phyloP scores from a whole-genome alignment of 2,329 filamentous ascomycete species.

The Fusarium hostae region DNA sequence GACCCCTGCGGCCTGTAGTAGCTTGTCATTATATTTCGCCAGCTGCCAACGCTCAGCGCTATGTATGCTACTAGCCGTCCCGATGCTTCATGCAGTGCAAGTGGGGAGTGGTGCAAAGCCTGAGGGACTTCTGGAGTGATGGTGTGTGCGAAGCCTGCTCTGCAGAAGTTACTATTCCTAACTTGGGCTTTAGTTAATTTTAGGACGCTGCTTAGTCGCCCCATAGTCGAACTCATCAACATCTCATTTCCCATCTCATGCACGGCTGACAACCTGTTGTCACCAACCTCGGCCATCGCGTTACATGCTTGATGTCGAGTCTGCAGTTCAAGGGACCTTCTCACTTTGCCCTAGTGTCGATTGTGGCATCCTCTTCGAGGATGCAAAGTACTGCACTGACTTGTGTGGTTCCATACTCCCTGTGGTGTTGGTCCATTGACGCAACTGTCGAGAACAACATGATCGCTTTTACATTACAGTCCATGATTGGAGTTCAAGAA shows the following conservation, averaged over 20 bases:
- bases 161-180: slow-evolving; percentile 19
- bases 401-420: slow-evolving; percentile 1
- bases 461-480: slow-evolving; percentile 1
- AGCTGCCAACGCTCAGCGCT: slow-evolving; percentile 32
- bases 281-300: slow-evolving; percentile 39
- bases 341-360: slow-evolving; percentile 34
- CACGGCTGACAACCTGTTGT: slow-evolving; percentile 38
- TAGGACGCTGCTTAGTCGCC: slow-evolving; percentile 28
- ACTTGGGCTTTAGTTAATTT: slow-evolving; percentile 26
- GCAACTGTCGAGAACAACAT: slow-evolving; percentile 8
- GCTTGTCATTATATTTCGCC: slow-evolving; percentile 13
- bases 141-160: slow-evolving; percentile 25
- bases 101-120: slow-evolving; percentile 25
- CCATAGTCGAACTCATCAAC: slow-evolving; percentile 30
- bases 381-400: slow-evolving; percentile 11
- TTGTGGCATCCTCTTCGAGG: neutral
- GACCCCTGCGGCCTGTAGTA: too few species aligned
- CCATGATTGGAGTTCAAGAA: slow-evolving; percentile 26
- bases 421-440: slow-evolving; percentile 6
- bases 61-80: slow-evolving; percentile 36
- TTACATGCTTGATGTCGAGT: slow-evolving; percentile 31
- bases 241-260: slow-evolving; percentile 43
- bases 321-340: slow-evolving; percentile 26
- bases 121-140: slow-evolving; percentile 42
- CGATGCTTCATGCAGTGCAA: slow-evolving; percentile 26